Base-by-base conservation (phyloP, 2,329 filamentous ascomycete species). In the Cladosporium sp. region DNA sequence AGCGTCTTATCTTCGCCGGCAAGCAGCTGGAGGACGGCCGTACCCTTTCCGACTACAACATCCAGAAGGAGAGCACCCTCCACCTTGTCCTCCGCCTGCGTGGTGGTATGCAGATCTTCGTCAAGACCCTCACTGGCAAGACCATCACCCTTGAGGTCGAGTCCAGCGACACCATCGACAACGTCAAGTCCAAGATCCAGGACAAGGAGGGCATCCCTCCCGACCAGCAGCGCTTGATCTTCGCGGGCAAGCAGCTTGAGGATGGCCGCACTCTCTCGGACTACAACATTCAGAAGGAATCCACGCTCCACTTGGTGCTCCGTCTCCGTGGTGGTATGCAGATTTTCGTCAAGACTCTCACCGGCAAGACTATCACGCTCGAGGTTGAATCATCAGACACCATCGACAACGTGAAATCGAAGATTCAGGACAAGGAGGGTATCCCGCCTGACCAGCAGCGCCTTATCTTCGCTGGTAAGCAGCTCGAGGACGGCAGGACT, bases 391-490 rank as follows among this genome's bases (percentile, higher is more conserved):
- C 89, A 71, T 90, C 86, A 73, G 91, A 95, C 79, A 95, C 91
- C 69, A 95, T 96, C 80, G 91, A 96, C 85, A 95, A 95, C 83
- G 91, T 96, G 77, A 96, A 96, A 85, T 85, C 85, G 78, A 95
- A 95, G 86, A 95, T 95, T 76, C 90, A 95, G 80, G 90, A 95
- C 78, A 95, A 95, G 87, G 91, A 95, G 81, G 91, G 90, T 68
- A 95, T 95, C 64, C 91, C 90, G 69, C 90, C 90, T 63, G 90
- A 95, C 77, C 90, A 95, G 77, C 90, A 95, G 82, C 89, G 91
- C 62, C 73, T 95, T 60, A 95, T 95, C 71, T 95, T 95, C 62
- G 91, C 91, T 46, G 91, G 90, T 52, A 95, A 95, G 80, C 90
- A 95, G 72, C 82, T 96, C 3, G 91, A 95, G 72, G 92, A 97